Evolutionary conservation across 805 yeast genomes (phyloP).

Genomic region (Scheffersomyces ergatensis): DNA sequence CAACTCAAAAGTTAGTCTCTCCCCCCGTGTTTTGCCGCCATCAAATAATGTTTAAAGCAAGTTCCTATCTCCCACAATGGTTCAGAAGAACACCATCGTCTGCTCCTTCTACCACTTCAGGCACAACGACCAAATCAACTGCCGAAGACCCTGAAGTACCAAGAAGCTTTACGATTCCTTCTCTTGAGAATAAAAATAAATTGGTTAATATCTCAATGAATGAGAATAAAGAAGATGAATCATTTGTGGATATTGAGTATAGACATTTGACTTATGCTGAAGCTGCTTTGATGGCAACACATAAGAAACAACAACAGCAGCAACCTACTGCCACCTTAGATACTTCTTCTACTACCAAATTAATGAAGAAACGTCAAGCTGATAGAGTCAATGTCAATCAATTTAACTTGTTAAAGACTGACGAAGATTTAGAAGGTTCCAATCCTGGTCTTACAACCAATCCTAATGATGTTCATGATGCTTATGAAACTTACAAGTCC

Average conservation of each 20-base stretch:
- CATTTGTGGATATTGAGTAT: conserved; percentile 35
- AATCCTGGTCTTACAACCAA: not conserved
- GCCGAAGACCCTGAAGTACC: conserved; percentile 16
- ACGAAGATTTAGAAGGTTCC: conserved; percentile 9
- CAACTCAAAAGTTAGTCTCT: no score
- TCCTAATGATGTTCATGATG: conserved; percentile 10
- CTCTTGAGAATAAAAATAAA: conserved; percentile 22
- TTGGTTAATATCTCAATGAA: conserved; percentile 34
- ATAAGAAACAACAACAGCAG: conserved; percentile 9
- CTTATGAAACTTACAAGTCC: conserved; percentile 5
- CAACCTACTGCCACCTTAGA: not conserved
- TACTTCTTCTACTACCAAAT: not conserved
- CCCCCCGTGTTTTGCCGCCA: not conserved
- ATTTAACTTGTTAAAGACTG: conserved; percentile 14
- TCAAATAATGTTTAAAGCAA: conserved; percentile 14
- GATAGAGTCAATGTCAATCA: conserved; percentile 9
- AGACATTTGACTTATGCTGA: conserved; percentile 43
- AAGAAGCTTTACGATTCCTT: conserved; percentile 27
- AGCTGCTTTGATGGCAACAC: conserved; percentile 36
- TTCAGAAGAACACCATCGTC: conserved; percentile 10
- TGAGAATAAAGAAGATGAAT: conserved; percentile 20
- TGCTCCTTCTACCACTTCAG: not conserved
- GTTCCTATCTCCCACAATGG: conserved; percentile 15
- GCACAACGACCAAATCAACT: not conserved
- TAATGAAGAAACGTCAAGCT: not conserved